phyloP scores from a whole-genome alignment of 371 early-diverging fungal genomes.

The Rhizopus stolonifer region DNA sequence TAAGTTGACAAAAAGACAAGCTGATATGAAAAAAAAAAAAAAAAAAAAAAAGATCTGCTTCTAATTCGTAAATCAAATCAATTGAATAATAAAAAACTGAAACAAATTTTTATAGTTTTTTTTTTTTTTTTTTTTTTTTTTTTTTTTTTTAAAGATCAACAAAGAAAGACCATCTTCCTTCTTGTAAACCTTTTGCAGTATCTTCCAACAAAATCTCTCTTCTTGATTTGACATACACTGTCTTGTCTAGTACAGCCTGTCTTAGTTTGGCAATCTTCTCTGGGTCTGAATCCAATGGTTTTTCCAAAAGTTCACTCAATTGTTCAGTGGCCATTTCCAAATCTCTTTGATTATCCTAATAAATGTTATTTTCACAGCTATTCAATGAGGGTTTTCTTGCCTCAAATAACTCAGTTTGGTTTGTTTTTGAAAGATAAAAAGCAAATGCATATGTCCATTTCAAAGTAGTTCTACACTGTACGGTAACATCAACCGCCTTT shows the following conservation, averaged over 20 bases:
- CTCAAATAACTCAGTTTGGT: constrained; percentile 91
- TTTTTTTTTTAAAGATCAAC: constrained; percentile 18
- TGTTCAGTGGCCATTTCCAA: constrained; percentile 94
- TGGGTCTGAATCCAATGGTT: constrained; percentile 58
- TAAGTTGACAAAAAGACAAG: too few relatives aligned
- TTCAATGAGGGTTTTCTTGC: constrained; percentile 7
- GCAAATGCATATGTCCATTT: constrained; percentile 98
- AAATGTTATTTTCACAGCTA: too few relatives aligned
- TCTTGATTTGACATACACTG: constrained; percentile 73
- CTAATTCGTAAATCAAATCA: too few relatives aligned
- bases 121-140: too few relatives aligned
- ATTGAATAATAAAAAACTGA: too few relatives aligned
- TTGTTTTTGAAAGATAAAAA: constrained; percentile 83
- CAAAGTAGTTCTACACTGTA: constrained; percentile 84
- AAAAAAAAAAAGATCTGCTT: too few relatives aligned
- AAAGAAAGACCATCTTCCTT: constrained; percentile 69
- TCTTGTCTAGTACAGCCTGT: constrained; percentile 80
- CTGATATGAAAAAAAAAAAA: too few relatives aligned
- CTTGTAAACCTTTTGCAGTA: constrained; percentile 74
- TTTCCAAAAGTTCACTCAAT: constrained; percentile 85
- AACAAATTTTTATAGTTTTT: too few relatives aligned
- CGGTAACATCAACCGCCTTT: constrained; percentile 88
- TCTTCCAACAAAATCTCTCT: constrained; percentile 78
- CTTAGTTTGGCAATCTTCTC: constrained; percentile 75
- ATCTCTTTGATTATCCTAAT: constrained; percentile 88